Percentiles rank a stretch among this genome's conserved stretches.
Evolutionary conservation across 2,329 filamentous ascomycete species (phyloP).

Genomic region (Ophiostoma australiae): DNA sequence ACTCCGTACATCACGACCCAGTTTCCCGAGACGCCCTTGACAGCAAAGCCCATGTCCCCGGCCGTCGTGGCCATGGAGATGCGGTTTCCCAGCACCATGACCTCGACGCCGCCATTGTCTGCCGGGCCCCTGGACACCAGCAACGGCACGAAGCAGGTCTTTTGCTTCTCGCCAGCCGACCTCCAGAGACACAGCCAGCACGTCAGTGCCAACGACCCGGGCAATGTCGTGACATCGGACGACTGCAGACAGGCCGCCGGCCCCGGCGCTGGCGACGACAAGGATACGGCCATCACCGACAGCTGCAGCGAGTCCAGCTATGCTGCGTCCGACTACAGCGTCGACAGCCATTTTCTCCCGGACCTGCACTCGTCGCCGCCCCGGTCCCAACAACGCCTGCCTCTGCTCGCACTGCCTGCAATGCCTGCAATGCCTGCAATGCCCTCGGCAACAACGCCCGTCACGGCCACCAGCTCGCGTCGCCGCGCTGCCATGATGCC

Average conservation of each 20-base stretch:
- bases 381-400: neutral
- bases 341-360: constrained; percentile 3
- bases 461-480: constrained; percentile 32
- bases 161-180: constrained; percentile 40
- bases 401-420: neutral
- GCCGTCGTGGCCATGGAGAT: constrained; percentile 42
- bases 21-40: constrained; percentile 50
- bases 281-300: constrained; percentile 7
- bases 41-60: constrained; percentile 48
- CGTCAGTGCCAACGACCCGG: neutral
- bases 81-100: constrained; percentile 52
- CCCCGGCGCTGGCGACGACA: neutral
- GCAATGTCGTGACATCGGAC: neutral
- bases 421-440: neutral
- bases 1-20: constrained; percentile 45
- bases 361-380: constrained; percentile 17
- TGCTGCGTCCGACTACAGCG: constrained; percentile 8
- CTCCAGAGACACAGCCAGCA: constrained; percentile 14
- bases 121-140: constrained; percentile 46
- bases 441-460: constrained; percentile 2
- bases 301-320: constrained; percentile 19
- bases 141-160: constrained; percentile 37
- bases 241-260: neutral
- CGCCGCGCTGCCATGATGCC: constrained; percentile 29
- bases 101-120: constrained; percentile 55